Base-by-base conservation (phyloP, 495 filamentous ascomycete species). In the Tetracladium marchalianum region DNA sequence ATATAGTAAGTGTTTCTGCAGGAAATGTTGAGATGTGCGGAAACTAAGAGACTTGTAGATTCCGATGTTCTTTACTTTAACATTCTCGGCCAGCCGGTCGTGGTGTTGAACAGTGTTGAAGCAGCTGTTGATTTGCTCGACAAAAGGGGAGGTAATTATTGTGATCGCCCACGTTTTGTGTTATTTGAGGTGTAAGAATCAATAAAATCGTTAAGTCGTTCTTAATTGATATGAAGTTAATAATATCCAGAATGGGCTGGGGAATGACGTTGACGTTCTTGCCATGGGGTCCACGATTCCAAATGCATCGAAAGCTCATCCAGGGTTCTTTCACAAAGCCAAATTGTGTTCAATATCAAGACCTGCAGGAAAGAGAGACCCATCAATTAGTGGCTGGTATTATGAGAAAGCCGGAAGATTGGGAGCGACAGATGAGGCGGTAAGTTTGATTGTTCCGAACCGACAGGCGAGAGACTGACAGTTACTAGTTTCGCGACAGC, bases 401-500 rank as follows among this genome's bases (percentile, higher is more conserved):
- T 18, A 18, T 50, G 15, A 31, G 35, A 31, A 31, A 39, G 11
- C 52, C 52, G 4, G 12, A 36, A 12, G 44, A 46, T 11, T 54
- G 47, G 52, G 44, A 52, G 13, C 22, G 13, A 7, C 34, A 36
- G 3, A 11, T 33, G 17, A 45, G 48, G 18, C 47, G 40, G 46
- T 31, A 18, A 13, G 10, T 17, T 19, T 12, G 32, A 35, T 7
- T 31, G 24, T 34, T 22, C 15, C 15, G 7, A 47, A 37, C 10
- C 9, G 10, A 15, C 12, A 15, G 11, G 36, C 9, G n/a, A 7
- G 35, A 52, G 58, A 11, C 63, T 63, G 43, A 55, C 59, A 18
- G 57, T 54, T 17, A 54, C 54, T 43, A 65, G 62, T 41, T 67
- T 54, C 27, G 31, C 47, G 4, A 35, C 52, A 1, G 43, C 31